phyloP scores from a whole-genome alignment of 257 asterid genomes.

The Dorcoceras hygrometricum region DNA sequence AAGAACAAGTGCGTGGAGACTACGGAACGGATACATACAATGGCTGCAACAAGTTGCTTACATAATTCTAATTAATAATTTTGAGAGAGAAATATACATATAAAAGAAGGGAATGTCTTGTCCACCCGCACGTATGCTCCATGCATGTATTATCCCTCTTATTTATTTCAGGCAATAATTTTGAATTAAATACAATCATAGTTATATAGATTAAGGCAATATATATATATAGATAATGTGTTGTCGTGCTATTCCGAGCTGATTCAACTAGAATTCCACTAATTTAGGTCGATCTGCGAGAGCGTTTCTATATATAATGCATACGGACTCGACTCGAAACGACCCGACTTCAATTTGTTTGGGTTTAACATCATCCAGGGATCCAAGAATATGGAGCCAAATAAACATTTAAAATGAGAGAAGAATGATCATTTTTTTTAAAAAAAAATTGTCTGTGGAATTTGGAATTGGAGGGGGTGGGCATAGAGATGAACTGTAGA shows the following conservation, averaged over 20 bases:
- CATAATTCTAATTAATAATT: slow-evolving; percentile 30
- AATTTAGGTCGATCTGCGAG: too few species aligned
- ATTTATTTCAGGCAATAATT: too few species aligned
- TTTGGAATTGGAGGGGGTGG: neutral
- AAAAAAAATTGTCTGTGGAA: too few species aligned
- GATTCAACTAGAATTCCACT: neutral
- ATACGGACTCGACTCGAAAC: neutral
- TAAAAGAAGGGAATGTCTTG: slow-evolving; percentile 46
- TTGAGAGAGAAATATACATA: slow-evolving; percentile 20
- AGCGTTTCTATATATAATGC: too few species aligned
- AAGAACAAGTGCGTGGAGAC: slow-evolving; percentile 37
- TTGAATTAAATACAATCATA: too few species aligned
- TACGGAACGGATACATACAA: slow-evolving; percentile 37
- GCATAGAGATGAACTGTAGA: slow-evolving; percentile 40
- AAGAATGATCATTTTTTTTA: too few species aligned
- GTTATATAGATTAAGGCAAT: too few species aligned
- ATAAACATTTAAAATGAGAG: too few species aligned
- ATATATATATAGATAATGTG: too few species aligned
- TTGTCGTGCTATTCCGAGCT: too few species aligned
- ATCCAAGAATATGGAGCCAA: too few species aligned
- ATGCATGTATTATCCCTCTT: neutral
- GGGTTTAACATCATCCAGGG: neutral
- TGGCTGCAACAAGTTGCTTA: slow-evolving; percentile 39
- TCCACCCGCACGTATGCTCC: slow-evolving; percentile 68
- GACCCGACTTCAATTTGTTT: rapidly evolving